These are phyloP conservation scores for Podospora anserina DNA, from an alignment of 495 filamentous ascomycete genomes.

Conservation along the genomic window DNA sequence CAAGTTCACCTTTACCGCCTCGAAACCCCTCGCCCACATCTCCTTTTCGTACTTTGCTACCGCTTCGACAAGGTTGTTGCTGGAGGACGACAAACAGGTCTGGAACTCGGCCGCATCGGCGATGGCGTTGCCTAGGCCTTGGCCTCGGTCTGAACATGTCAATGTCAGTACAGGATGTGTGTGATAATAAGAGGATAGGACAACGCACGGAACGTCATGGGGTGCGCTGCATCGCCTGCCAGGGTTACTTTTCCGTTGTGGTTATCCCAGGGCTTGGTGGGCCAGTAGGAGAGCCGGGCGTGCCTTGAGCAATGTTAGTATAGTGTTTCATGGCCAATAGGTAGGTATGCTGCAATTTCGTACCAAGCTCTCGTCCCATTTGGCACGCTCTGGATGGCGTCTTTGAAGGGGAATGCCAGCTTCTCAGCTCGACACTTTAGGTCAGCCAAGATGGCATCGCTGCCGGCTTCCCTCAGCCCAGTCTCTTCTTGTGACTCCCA, in stretches of 20 bases:
- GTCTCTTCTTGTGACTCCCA: conserved; percentile 18
- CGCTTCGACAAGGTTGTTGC: conserved; percentile 21
- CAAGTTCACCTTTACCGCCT: conserved; percentile 28
- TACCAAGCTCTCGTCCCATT: conserved; percentile 14
- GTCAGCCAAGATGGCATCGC: conserved; percentile 14
- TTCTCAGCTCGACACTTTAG: conserved; percentile 10
- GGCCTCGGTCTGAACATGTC: conserved; percentile 40
- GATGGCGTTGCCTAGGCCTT: conserved; percentile 50
- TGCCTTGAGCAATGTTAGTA: conserved; percentile 2
- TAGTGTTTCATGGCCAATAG: conserved; percentile 6
- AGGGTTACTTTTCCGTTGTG: conserved; percentile 42
- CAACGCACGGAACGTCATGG: conserved; percentile 45
- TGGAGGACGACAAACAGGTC: conserved; percentile 27
- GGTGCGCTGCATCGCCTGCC: conserved; percentile 52
- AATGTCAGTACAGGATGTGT: no score
- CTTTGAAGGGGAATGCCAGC: conserved; percentile 23
- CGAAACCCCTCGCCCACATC: conserved; percentile 31
- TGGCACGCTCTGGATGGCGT: conserved; percentile 21
- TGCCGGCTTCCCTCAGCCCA: conserved; percentile 6
- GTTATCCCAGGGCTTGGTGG: conserved; percentile 42
- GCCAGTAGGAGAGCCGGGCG: conserved; percentile 27
- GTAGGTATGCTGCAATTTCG: background rate
- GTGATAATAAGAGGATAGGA: no score
- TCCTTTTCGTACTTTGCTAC: conserved; percentile 36
- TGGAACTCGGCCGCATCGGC: conserved; percentile 40